Percentiles rank a stretch among this genome's conserved stretches.
Conservation (phyloP, 2,329 filamentous ascomycete genomes). For the Phialophora chinensis region DNA sequence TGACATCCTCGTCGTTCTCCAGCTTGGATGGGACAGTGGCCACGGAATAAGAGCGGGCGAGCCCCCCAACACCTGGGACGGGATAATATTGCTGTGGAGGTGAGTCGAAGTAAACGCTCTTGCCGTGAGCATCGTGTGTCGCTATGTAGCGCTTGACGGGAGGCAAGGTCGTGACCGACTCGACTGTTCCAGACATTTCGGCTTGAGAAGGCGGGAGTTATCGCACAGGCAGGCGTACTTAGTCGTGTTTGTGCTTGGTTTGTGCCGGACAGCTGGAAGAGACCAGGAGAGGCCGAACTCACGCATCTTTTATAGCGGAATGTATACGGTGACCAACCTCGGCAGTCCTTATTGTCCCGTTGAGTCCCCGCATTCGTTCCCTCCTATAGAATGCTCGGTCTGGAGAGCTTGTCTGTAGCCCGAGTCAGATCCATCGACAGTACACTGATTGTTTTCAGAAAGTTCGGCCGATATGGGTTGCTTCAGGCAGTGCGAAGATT, state of each 20-base stretch:
- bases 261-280: background rate
- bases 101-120: constrained; percentile 28
- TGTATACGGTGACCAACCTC: too few relatives aligned
- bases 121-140: constrained; percentile 31
- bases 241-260: background rate
- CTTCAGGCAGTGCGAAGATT: background rate
- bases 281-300: background rate
- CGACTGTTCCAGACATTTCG: constrained; percentile 20
- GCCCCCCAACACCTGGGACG: constrained; percentile 18
- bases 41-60: constrained; percentile 35
- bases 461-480: background rate
- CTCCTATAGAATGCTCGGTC: background rate
- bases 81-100: constrained; percentile 28
- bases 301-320: background rate
- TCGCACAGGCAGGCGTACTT: background rate
- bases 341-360: too few relatives aligned
- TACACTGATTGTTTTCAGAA: background rate
- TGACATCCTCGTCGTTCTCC: constrained; percentile 32
- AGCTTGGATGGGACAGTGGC: constrained; percentile 29
- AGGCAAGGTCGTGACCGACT: constrained; percentile 21
- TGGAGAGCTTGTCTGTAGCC: background rate
- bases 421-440: background rate
- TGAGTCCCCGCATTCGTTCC: too few relatives aligned
- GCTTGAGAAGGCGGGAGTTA: background rate
- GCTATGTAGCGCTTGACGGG: constrained; percentile 31